Base-by-base conservation (phyloP, 139 green algal genomes). In the Pseudopediastrum boryanum region DNA sequence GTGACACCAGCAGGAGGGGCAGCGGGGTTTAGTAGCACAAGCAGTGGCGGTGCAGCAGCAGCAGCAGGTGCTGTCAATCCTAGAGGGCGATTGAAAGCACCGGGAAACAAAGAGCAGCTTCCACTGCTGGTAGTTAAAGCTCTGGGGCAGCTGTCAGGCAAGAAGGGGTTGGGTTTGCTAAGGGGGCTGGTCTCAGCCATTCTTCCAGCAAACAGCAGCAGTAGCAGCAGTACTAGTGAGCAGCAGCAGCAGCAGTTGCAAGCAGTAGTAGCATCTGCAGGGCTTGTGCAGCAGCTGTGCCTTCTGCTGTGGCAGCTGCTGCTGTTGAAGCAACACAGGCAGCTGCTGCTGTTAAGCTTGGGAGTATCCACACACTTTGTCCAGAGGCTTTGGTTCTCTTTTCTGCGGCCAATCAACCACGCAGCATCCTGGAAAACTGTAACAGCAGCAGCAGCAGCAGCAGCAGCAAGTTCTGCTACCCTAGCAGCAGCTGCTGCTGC, bases 211-310 rank as follows among this genome's bases (percentile, higher is more conserved):
- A 3, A 12, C 23, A 42, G 46, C 70, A 66, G 70, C 70, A 50
- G 44, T 31, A 64, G 46, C 27, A 75, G 29, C 46, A 38, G 19
- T 5, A n/a, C 16, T 54, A 23, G 0, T 21, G 6, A 39, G 51
- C 39, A 39, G 2, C 64, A 25, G 5, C 66, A 19, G 16, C 66
- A 77, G 33, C 54, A 61, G 35, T 23, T 6, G 13, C n/a, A n/a
- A n/a, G n/a, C n/a, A n/a, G n/a, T 75, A 23, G 1, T 31, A n/a
- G 51, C 70, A 29, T 36, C 36, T 0, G 35, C 51, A 25, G 13
- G 9, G 25, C 54, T 33, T n/a, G 59, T 65, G 73, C 73, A 72
- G 59, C 73, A 72, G 73, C 59, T 80, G 25, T 63, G 42, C 13
- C 31, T 25, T 4, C 59, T 80, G 27, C 27, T 80, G n/a, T 72